Evolutionary conservation across 1,139 yeast genomes (phyloP), one percentile per base, ranked within the genome.

Genomic region (Suhomyces taliae): DNA sequence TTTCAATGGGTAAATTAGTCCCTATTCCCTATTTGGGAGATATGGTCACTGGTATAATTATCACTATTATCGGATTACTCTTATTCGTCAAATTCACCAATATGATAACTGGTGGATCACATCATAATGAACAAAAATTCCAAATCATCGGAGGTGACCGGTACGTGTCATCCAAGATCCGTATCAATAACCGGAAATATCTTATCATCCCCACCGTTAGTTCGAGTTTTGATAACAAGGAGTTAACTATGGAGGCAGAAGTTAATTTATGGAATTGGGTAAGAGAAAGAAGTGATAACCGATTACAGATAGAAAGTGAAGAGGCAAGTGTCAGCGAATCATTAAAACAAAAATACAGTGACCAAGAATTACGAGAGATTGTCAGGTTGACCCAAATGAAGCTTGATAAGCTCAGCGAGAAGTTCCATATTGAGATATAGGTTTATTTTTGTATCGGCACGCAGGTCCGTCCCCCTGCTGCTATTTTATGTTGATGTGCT

Each of bases 191-290:
- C 12, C 60, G 69, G 26, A 74, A 74, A 49, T 81, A 69, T 53
- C 60, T 74, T 45, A 66, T 77, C 27, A 64, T 79, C 32, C 84
- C 85, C 1, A 67, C 75, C 9, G 61, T 74, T 39, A 78, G 75
- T 7, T 63, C 78, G 14, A 66, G 66, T 24, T 61, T 78, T 45
- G 64, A 68, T 43, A 67, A 70, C 49, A 63, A 62, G 11, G 56
- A 63, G 37, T 53, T 64, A 44, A 59, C 66, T 44, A 56, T 73
- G 52, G 72, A 76, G 47, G 80, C 83, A 49, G 95, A 90, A 64
- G 76, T 78, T 36, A 78, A 79, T 37, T 65, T 90, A 47, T 90
- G 97, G 96, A 77, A 81, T 43, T 90, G 97, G 97, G 76, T 90
- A 39, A 81, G 82, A 46, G 79, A 78, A 40, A 75, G 87, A 44